Conservation (phyloP, 352 stramenopile genomes). For the Blastocystis sp. region DNA sequence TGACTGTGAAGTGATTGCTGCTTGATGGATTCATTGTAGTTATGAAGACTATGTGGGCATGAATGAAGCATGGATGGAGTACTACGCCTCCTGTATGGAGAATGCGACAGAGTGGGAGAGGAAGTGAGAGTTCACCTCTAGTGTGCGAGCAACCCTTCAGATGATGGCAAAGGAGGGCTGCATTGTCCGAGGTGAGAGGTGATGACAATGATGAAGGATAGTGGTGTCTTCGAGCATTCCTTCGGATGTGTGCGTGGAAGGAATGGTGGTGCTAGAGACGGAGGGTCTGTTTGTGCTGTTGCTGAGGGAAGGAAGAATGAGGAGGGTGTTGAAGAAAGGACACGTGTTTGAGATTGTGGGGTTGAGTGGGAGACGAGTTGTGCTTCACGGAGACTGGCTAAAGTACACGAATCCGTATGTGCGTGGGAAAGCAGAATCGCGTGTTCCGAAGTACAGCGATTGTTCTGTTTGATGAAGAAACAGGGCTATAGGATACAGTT, state of each 20-base stretch:
- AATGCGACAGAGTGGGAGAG: conserved; percentile 12
- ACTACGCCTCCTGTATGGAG: background rate
- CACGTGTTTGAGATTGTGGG: conserved; percentile 46
- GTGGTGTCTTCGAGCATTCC: conserved; percentile 13
- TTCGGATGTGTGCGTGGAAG: conserved; percentile 31
- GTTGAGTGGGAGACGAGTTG: background rate
- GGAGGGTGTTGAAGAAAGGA: conserved; percentile 19
- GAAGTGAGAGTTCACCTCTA: too few species aligned
- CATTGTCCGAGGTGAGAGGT: background rate
- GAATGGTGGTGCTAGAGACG: conserved; percentile 52
- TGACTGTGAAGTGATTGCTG: background rate
- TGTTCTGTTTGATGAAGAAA: background rate
- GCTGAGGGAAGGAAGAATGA: background rate
- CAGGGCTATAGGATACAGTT: background rate
- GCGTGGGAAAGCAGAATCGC: background rate
- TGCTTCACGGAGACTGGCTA: background rate
- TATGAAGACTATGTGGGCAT: conserved; percentile 30
- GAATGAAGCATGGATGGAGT: conserved; percentile 7
- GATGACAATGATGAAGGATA: background rate
- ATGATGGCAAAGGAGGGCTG: background rate
- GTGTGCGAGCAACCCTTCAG: too few species aligned
- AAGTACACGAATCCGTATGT: background rate
- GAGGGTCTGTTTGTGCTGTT: conserved; percentile 15
- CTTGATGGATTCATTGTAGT: conserved; percentile 1
- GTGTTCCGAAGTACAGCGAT: background rate